Percentiles rank a stretch among this genome's conserved stretches.
phyloP scores from a whole-genome alignment of 345 rosid species.

The Sapria himalayana region DNA sequence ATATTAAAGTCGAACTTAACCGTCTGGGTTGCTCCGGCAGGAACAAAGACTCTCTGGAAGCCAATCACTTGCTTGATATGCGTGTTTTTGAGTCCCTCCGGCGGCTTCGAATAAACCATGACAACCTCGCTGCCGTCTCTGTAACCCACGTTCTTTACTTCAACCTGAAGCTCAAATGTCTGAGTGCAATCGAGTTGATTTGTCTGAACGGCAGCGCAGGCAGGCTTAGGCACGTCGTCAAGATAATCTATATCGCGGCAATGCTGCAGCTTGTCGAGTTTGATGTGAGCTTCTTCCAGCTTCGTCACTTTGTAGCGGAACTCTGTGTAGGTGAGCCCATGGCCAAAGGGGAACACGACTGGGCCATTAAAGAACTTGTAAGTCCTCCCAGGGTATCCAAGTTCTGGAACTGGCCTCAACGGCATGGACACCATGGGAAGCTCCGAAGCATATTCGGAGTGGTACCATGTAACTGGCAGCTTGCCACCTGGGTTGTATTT shows the following conservation, averaged over 20 bases:
- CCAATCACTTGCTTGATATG: conserved; percentile 17
- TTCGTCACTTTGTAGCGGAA: conserved; percentile 8
- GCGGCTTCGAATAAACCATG: conserved; percentile 18
- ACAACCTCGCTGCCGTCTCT: conserved; percentile 17
- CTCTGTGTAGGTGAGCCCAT: conserved; percentile 30
- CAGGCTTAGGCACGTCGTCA: not conserved
- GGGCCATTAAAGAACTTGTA: conserved; percentile 40
- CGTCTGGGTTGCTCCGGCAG: conserved; percentile 6
- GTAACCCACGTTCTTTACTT: conserved; percentile 9
- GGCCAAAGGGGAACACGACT: conserved; percentile 28
- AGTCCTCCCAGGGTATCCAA: conserved; percentile 34
- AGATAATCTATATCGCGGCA: conserved; percentile 9
- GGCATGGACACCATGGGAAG: conserved; percentile 38
- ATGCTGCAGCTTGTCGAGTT: conserved; percentile 8
- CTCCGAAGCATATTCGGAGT: conserved; percentile 13
- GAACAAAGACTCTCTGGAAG: conserved; percentile 15
- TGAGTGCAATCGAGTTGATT: conserved; percentile 2
- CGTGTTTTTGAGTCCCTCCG: conserved; percentile 6
- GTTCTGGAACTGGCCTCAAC: conserved; percentile 18
- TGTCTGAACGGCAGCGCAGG: conserved; percentile 8
- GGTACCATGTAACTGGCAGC: conserved; percentile 33
- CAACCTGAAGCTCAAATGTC: conserved; percentile 3
- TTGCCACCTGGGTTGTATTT: conserved; percentile 48
- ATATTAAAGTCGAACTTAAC: conserved; percentile 12
- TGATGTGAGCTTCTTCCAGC: not conserved